These are phyloP conservation scores for Jaenimonas drosophilae DNA, from an alignment of 208 protist genomes.

Conservation along the genomic window DNA sequence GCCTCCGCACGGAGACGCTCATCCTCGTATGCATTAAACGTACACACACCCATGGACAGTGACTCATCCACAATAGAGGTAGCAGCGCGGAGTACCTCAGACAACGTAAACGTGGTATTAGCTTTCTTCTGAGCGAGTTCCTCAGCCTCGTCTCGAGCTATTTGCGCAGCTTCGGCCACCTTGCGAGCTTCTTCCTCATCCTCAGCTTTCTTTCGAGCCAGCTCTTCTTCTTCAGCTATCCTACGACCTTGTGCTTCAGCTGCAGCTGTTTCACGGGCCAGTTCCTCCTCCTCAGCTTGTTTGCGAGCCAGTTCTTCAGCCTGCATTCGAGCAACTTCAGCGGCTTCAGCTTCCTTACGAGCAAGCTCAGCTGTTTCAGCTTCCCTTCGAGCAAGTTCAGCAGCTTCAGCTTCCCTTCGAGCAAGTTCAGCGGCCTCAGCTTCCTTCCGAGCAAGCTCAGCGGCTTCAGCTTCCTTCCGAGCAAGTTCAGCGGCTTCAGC, in stretches of 20 bases:
- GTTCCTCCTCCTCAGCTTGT: background rate
- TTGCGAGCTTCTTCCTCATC: background rate
- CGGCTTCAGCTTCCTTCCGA: too few species aligned
- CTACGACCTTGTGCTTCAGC: background rate
- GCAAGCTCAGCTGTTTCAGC: background rate
- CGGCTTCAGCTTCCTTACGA: background rate
- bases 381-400: background rate
- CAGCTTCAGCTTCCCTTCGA: too few species aligned
- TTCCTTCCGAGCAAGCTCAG: too few species aligned
- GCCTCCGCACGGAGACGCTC: background rate
- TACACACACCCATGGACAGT: too few species aligned
- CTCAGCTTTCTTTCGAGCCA: background rate
- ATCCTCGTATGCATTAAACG: too few species aligned
- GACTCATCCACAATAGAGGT: too few species aligned
- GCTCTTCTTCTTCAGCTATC: background rate
- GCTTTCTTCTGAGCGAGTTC: too few species aligned
- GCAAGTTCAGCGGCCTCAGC: too few species aligned
- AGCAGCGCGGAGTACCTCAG: too few species aligned
- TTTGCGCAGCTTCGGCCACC: background rate
- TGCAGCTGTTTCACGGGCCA: conserved; percentile 2
- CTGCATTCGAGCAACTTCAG: background rate
- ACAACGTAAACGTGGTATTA: too few species aligned
- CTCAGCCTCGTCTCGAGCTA: background rate
- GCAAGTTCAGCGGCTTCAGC: too few species aligned
- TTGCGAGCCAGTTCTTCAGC: background rate